phyloP scores from a whole-genome alignment of 2,329 filamentous ascomycete species.

The Podosphaera leucotricha region DNA sequence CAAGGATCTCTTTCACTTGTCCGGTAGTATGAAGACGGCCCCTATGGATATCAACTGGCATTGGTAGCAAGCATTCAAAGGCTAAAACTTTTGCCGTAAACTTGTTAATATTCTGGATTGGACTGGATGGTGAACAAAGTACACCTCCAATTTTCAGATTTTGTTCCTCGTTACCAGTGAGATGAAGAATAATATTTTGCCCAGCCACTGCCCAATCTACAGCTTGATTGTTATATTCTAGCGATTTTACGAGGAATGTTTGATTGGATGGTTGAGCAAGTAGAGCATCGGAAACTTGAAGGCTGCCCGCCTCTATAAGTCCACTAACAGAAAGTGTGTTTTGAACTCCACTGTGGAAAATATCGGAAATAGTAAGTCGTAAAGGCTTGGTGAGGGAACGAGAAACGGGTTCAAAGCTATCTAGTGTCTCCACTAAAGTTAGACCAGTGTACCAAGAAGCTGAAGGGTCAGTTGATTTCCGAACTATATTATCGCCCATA shows the following conservation, averaged over 20 bases:
- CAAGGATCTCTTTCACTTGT: constrained; percentile 45
- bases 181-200: constrained; percentile 65
- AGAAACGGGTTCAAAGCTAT: constrained; percentile 51
- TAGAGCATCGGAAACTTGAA: constrained; percentile 67
- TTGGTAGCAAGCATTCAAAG: constrained; percentile 74
- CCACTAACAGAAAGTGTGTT: constrained; percentile 72
- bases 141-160: constrained; percentile 72
- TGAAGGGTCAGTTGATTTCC: constrained; percentile 27
- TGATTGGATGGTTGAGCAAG: constrained; percentile 63
- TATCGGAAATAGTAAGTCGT: constrained; percentile 67
- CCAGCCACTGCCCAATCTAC: constrained; percentile 83
- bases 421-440: constrained; percentile 64
- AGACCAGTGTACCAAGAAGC: constrained; percentile 60
- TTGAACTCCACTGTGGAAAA: constrained; percentile 57
- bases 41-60: constrained; percentile 70
- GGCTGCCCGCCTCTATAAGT: constrained; percentile 57
- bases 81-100: constrained; percentile 72
- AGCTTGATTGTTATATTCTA: constrained; percentile 51
- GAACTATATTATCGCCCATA: constrained; percentile 64
- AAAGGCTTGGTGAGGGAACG: constrained; percentile 57
- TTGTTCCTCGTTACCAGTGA: constrained; percentile 63
- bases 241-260: constrained; percentile 54
- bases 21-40: constrained; percentile 63
- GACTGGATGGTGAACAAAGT: constrained; percentile 44
- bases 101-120: constrained; percentile 45